Evolutionary conservation across 164 flowering plant genomes (phyloP), one percentile per base, ranked within the genome.

Genomic region (Houttuynia cordata): DNA sequence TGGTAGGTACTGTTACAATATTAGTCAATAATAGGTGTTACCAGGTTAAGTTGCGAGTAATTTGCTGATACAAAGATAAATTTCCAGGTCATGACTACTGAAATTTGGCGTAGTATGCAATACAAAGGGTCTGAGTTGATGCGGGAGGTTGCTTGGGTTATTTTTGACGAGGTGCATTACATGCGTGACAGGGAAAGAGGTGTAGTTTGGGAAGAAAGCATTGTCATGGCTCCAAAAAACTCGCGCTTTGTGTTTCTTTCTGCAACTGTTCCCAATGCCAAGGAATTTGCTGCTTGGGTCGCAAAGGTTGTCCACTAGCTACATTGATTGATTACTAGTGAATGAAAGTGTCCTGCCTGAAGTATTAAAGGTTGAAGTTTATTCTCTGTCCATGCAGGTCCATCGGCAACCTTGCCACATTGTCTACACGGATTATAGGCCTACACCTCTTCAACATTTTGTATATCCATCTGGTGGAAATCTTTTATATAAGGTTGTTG

Each of bases 281-380:
- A 87, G 72, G 99, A 94, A 69, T 91, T 94, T 76, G 95, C 99
- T 40, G 97, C 91, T 84, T 94, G 99, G 99, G 96, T 88, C 65
- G 96, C 99, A 18, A 94, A 91, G 99, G 99, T 92, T 67, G 53
- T 58, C 39, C 34, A 37, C 47, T 14, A 53, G 23, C 58, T 57
- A 51, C 9, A 20, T 53, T 20, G 56, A 20, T 20, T 21, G 5
- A 22, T 24, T 24, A 54, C 20, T 17, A 54, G 34, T 22, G 23
- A 54, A 23, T 19, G 30, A 6, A 4, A 24, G 24, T 54, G 56
- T 7, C 49, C 49, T 42, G 17, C 17, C 49, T 42, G 12, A 30
- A 30, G 6, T 30, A 30, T 1, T 42, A 12, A 14, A 42, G 9
- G 49, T 8, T 42, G 49, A 42, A 42, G 9, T 14, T 42, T 42